These are phyloP conservation scores for Leucosporidium creatinivorum DNA, from an alignment of 768 basidiomycete genomes.

Conservation along the genomic window DNA sequence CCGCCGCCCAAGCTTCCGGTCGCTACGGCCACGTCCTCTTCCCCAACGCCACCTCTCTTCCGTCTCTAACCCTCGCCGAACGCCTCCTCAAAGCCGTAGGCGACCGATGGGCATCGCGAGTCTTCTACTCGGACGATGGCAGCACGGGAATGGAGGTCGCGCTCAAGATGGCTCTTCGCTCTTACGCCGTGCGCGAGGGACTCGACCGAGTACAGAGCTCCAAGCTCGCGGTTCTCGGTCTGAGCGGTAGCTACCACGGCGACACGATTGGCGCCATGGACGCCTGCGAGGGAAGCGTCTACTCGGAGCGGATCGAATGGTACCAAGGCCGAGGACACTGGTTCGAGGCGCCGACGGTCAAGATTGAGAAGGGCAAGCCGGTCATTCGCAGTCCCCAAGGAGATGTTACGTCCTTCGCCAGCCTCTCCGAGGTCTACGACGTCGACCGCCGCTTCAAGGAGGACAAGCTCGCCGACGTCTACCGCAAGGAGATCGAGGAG, in stretches of 20 bases:
- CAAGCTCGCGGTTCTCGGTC: slow-evolving; percentile 60
- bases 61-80: slow-evolving; percentile 77
- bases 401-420: slow-evolving; percentile 3
- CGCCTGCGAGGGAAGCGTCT: slow-evolving; percentile 77
- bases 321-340: slow-evolving; percentile 84
- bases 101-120: slow-evolving; percentile 79
- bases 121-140: slow-evolving; percentile 89
- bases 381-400: slow-evolving; percentile 15
- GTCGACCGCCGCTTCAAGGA: slow-evolving; percentile 53
- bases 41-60: slow-evolving; percentile 75
- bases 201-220: slow-evolving; percentile 45
- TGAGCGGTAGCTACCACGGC: slow-evolving; percentile 92
- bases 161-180: slow-evolving; percentile 85
- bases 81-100: slow-evolving; percentile 66
- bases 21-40: slow-evolving; percentile 97
- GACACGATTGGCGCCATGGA: slow-evolving; percentile 98
- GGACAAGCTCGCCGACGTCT: slow-evolving; percentile 56
- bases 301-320: slow-evolving; percentile 78
- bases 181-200: slow-evolving; percentile 39
- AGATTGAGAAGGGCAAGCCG: slow-evolving; percentile 53
- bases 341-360: slow-evolving; percentile 81
- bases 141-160: slow-evolving; percentile 97
- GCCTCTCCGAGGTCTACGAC: slow-evolving; percentile 56
- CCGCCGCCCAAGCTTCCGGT: slow-evolving; percentile 81
- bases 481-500: slow-evolving; percentile 48